phyloP scores from a whole-genome alignment of 257 asterid genomes.

The Solanum acaule region DNA sequence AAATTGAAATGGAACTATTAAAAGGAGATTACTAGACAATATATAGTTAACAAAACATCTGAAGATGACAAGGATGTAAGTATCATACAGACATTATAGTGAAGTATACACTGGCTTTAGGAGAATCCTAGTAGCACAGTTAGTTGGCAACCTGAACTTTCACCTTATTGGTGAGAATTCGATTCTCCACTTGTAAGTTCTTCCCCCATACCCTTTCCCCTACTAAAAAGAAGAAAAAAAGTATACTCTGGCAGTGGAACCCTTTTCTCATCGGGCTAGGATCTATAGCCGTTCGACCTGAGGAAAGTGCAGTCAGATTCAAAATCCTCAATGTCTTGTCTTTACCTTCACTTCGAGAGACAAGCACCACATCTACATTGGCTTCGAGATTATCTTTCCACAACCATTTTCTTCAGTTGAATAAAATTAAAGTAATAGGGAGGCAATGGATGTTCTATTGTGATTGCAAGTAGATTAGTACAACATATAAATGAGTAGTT shows the following conservation, averaged over 20 bases:
- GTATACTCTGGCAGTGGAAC: neutral
- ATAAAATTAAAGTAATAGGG: neutral
- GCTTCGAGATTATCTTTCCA: neutral
- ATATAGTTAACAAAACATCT: neutral
- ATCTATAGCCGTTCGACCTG: neutral
- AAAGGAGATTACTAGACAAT: neutral
- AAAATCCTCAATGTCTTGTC: neutral
- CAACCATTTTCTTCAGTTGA: neutral
- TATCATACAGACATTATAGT: neutral
- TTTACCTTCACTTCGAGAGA: neutral
- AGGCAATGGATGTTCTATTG: neutral
- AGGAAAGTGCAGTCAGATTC: neutral
- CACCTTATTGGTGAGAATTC: neutral
- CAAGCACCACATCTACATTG: neutral
- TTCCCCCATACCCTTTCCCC: neutral
- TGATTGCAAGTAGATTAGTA: neutral
- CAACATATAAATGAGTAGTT: neutral
- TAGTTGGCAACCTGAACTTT: neutral
- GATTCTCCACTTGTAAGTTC: neutral
- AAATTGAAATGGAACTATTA: neutral
- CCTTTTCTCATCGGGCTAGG: neutral
- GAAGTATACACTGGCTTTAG: neutral
- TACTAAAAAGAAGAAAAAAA: neutral
- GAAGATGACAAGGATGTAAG: neutral
- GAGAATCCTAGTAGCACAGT: neutral